phyloP scores from a whole-genome alignment of 805 yeast genomes.

The Candida nitratophila region DNA sequence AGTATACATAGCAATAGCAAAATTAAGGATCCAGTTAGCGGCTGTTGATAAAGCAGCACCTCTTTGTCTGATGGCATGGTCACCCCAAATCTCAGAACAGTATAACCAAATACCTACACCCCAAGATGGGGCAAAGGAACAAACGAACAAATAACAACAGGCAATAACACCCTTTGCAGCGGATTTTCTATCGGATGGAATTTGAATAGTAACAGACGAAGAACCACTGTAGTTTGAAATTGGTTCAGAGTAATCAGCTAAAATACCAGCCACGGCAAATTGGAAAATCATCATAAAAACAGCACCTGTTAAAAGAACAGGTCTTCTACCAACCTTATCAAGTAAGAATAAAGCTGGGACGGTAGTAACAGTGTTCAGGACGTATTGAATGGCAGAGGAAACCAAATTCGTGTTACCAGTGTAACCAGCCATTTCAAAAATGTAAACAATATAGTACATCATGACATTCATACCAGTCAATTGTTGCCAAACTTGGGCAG shows the following conservation, averaged over 20 bases:
- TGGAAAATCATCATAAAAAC: slow-evolving; percentile 26
- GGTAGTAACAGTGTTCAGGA: slow-evolving; percentile 44
- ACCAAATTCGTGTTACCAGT: slow-evolving; percentile 38
- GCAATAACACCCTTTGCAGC: slow-evolving; percentile 40
- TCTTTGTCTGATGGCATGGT: not conserved
- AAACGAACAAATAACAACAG: slow-evolving; percentile 37
- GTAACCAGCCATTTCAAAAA: slow-evolving; percentile 57
- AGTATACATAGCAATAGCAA: slow-evolving; percentile 52
- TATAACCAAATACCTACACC: slow-evolving; percentile 31
- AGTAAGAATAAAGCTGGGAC: slow-evolving; percentile 50
- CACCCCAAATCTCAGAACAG: slow-evolving; percentile 3
- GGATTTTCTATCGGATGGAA: slow-evolving; percentile 25
- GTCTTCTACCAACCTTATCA: slow-evolving; percentile 66
- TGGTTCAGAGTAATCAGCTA: slow-evolving; percentile 32
- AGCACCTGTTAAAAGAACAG: slow-evolving; percentile 40
- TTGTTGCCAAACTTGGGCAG: slow-evolving; percentile 52
- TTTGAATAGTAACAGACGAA: slow-evolving; percentile 23
- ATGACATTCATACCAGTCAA: slow-evolving; percentile 56
- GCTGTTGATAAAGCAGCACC: slow-evolving; percentile 56
- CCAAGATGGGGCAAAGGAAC: slow-evolving; percentile 36
- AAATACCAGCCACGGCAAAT: slow-evolving; percentile 33
- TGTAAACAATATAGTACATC: slow-evolving; percentile 57
- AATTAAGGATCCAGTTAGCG: slow-evolving; percentile 63
- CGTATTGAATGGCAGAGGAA: slow-evolving; percentile 50
- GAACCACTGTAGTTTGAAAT: slow-evolving; percentile 21